A percentile compares a stretch with the other conserved stretches of the same genome.
These are phyloP conservation scores for Colletotrichum melonis DNA, from an alignment of 2,329 filamentous ascomycete genomes.

Conservation along the genomic window DNA sequence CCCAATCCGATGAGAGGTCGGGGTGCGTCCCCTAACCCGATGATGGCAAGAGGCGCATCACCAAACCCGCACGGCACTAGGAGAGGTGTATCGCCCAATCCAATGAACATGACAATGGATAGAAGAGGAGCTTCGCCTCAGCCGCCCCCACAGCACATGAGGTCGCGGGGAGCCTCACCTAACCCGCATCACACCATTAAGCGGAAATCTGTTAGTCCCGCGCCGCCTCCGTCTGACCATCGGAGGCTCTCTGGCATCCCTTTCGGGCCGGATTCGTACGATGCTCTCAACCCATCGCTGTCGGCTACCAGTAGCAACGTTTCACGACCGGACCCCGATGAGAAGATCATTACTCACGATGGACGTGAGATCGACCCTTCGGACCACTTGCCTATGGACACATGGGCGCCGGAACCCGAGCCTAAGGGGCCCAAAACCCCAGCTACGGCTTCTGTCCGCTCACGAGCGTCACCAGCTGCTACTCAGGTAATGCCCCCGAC, in stretches of 20 bases:
- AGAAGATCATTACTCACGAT: slow-evolving; percentile 80
- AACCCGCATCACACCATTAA: slow-evolving; percentile 65
- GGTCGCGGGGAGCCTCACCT: slow-evolving; percentile 55
- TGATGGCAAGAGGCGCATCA: slow-evolving; percentile 51
- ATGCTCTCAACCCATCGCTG: slow-evolving; percentile 73
- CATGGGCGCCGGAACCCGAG: slow-evolving; percentile 82
- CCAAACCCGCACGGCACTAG: slow-evolving; percentile 45
- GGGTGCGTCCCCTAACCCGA: slow-evolving; percentile 45
- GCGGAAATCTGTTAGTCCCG: slow-evolving; percentile 81
- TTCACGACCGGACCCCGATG: slow-evolving; percentile 59
- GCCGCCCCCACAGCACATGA: slow-evolving; percentile 49
- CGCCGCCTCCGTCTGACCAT: slow-evolving; percentile 62
- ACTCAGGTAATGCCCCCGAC: slow-evolving; percentile 63
- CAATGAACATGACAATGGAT: slow-evolving; percentile 46
- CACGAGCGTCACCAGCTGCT: slow-evolving; percentile 60
- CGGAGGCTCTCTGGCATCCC: slow-evolving; percentile 71
- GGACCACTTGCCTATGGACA: slow-evolving; percentile 81
- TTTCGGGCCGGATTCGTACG: slow-evolving; percentile 82
- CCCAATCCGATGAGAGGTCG: slow-evolving; percentile 47
- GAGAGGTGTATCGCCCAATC: slow-evolving; percentile 53
- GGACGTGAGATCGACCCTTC: slow-evolving; percentile 83
- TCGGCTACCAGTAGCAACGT: slow-evolving; percentile 39
- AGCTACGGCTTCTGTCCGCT: slow-evolving; percentile 38
- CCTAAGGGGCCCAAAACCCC: slow-evolving; percentile 48
- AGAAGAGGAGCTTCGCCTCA: slow-evolving; percentile 41